Percentiles rank a stretch among this genome's conserved stretches.
phyloP scores from a whole-genome alignment of 768 basidiomycete genomes.

The Boletus rubropictus region DNA sequence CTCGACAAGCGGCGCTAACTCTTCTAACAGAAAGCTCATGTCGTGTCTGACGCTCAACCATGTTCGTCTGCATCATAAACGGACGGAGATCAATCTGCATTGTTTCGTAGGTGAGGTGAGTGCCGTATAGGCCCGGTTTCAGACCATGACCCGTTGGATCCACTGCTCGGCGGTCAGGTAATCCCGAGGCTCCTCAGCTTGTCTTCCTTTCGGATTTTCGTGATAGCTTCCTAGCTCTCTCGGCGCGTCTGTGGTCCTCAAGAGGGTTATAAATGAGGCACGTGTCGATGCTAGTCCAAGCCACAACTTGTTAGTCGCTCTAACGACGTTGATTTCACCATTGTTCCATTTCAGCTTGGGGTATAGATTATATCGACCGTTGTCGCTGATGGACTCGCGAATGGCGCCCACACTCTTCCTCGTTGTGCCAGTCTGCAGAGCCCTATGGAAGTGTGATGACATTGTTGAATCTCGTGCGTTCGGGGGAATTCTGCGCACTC shows the following conservation, averaged over 20 bases:
- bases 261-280: constrained; percentile 6
- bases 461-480: not conserved
- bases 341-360: constrained; percentile 57
- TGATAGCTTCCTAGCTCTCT: constrained; percentile 6
- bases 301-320: constrained; percentile 44
- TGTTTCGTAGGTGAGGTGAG: constrained; percentile 5
- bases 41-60: constrained; percentile 51
- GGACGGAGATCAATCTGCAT: constrained; percentile 54
- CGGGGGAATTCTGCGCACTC: not conserved
- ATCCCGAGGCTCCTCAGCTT: constrained; percentile 18
- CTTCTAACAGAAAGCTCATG: constrained; percentile 53
- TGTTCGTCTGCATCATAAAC: constrained; percentile 60
- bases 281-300: not conserved
- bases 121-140: not conserved
- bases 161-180: constrained; percentile 52
- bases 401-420: constrained; percentile 62
- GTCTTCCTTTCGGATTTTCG: not conserved
- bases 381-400: constrained; percentile 43
- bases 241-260: constrained; percentile 2
- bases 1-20: constrained; percentile 21
- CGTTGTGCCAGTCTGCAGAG: constrained; percentile 38
- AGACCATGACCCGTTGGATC: constrained; percentile 45
- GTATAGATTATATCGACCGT: constrained; percentile 60
- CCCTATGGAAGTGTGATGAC: not conserved
- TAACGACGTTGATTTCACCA: constrained; percentile 40